phyloP scores from a whole-genome alignment of 164 flowering plant species.

The Sextonia rubra region DNA sequence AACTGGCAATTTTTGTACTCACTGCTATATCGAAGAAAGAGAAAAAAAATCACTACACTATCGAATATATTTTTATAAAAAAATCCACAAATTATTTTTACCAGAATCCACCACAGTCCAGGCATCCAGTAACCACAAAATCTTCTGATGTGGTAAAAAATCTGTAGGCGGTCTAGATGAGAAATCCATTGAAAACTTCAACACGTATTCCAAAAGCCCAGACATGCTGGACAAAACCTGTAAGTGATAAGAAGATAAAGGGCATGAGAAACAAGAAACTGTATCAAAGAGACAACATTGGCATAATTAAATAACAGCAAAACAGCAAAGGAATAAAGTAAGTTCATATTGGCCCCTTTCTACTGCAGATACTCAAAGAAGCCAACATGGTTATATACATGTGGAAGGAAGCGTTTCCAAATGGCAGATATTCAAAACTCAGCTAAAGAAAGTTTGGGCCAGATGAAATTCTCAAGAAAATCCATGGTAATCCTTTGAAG shows the following conservation, averaged over 20 bases:
- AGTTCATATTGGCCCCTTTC: no score
- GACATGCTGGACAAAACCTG: slow-evolving; percentile 39
- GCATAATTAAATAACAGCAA: background rate
- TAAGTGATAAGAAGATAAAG: background rate
- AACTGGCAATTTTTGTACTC: slow-evolving; percentile 41
- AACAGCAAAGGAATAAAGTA: background rate
- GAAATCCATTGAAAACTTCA: slow-evolving; percentile 48
- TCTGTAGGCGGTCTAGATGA: slow-evolving; percentile 75
- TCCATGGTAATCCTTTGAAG: no score
- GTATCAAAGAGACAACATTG: background rate
- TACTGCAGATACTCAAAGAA: no score
- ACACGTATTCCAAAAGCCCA: slow-evolving; percentile 33
- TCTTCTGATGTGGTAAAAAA: slow-evolving; percentile 64
- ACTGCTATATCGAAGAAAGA: slow-evolving; percentile 29
- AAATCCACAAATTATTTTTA: slow-evolving; percentile 15
- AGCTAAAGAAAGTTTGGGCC: no score
- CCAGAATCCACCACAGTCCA: slow-evolving; percentile 57
- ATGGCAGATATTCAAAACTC: no score
- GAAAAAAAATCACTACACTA: background rate
- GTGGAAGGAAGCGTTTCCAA: no score
- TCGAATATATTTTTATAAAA: background rate
- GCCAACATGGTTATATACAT: no score
- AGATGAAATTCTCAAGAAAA: no score
- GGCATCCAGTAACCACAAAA: slow-evolving; percentile 68
- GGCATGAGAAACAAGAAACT: background rate